These are phyloP conservation scores for carrot (Daucus carota) DNA, from an alignment of 129 eudicot species.

Conservation along the genomic window DH1_v3.0 NC_030387.2:24411501-24412000, in stretches of 20 bases:
- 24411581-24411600: neutral
- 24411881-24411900: conserved; percentile 85
- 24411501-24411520: neutral
- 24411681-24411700: neutral
- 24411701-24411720: neutral
- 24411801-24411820: neutral
- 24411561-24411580: neutral
- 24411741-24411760: neutral
- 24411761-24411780: neutral
- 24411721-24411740: neutral
- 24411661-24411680: neutral
- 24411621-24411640: neutral
- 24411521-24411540: neutral
- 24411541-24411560: neutral
- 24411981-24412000: conserved; percentile 38
- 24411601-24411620: neutral
- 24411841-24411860: neutral
- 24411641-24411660: neutral
- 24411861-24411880: neutral
- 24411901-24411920: conserved; percentile 80
- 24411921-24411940: conserved; percentile 63
- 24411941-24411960: conserved; percentile 71
- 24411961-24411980: conserved; percentile 74
- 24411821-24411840: neutral
- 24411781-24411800: neutral